A percentile compares a stretch with the other conserved stretches of the same genome.
Conservation (phyloP, 2,329 filamentous ascomycete species). For the Cercospora sp. region DNA sequence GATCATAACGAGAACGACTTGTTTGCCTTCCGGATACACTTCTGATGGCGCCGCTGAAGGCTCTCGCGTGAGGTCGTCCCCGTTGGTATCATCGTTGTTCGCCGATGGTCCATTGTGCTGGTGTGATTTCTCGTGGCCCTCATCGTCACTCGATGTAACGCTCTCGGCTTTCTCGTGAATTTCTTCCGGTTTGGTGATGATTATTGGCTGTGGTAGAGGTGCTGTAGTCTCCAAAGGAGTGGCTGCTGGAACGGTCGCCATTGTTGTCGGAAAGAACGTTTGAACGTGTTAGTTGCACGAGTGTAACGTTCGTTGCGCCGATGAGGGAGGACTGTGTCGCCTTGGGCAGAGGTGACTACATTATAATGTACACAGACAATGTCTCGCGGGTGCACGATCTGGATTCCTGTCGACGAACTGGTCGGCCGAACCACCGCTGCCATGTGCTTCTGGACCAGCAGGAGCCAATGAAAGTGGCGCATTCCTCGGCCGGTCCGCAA, state of each 20-base stretch:
- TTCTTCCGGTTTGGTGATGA: constrained; percentile 3
- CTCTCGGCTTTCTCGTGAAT: constrained; percentile 15
- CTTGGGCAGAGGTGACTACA: neutral
- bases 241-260: constrained; percentile 15
- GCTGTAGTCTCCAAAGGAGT: constrained; percentile 3
- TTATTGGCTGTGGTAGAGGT: neutral
- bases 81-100: neutral
- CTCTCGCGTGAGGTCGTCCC: constrained; percentile 11
- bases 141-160: constrained; percentile 6
- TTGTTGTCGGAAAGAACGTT: neutral
- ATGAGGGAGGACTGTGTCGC: neutral
- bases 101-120: neutral
- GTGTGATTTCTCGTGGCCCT: neutral
- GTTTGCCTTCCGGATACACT: constrained; percentile 24
- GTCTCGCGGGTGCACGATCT: constrained; percentile 25
- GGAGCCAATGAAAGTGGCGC: neutral
- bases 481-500: neutral
- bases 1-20: constrained; percentile 28
- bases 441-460: neutral
- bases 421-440: neutral
- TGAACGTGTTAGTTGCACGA: neutral
- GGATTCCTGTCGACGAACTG: neutral
- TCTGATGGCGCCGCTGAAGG: constrained; percentile 26
- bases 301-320: neutral
- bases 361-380: neutral